Percentiles rank a stretch among this genome's conserved stretches.
Conservation (phyloP, 176 grass and related monocot genomes). For the Oryza meridionalis region DNA sequence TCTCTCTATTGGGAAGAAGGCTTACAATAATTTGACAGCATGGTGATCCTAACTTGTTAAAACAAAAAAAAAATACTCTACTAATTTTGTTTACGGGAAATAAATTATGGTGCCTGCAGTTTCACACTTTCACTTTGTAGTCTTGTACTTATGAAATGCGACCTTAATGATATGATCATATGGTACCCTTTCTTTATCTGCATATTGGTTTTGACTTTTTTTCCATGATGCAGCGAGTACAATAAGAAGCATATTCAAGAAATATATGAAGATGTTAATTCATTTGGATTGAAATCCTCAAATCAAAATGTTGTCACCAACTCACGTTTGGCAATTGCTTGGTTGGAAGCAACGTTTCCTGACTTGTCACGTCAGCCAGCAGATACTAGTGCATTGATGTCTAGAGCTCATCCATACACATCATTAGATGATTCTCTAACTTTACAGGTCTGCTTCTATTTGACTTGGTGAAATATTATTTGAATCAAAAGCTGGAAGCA, state of each 20-base stretch:
- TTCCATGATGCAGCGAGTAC: conserved; percentile 60
- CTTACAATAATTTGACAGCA: neutral
- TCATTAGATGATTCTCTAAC: conserved; percentile 81
- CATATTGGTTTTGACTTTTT: conserved; percentile 27
- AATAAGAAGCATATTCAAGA: conserved; percentile 71
- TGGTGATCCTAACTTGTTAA: conserved; percentile 15
- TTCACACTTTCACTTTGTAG: neutral
- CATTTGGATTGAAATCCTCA: conserved; percentile 72
- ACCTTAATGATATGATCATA: neutral
- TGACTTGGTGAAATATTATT: conserved; percentile 29
- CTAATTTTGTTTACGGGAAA: conserved; percentile 9
- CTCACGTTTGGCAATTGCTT: conserved; percentile 76
- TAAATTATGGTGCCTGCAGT: neutral
- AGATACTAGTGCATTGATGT: conserved; percentile 47
- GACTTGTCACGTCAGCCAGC: conserved; percentile 66
- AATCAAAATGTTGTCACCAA: conserved; percentile 73
- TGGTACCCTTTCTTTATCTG: conserved; percentile 10
- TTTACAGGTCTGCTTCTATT: conserved; percentile 71
- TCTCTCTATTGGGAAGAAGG: neutral
- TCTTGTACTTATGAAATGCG: neutral
- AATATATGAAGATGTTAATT: conserved; percentile 87
- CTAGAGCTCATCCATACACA: conserved; percentile 77
- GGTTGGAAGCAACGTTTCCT: conserved; percentile 95
- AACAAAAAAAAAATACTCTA: conserved; percentile 24
- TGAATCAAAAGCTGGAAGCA: neutral